A percentile compares a stretch with the other conserved stretches of the same genome.
phyloP scores from a whole-genome alignment of 495 filamentous ascomycete genomes.

The Trypethelium eluteriae region DNA sequence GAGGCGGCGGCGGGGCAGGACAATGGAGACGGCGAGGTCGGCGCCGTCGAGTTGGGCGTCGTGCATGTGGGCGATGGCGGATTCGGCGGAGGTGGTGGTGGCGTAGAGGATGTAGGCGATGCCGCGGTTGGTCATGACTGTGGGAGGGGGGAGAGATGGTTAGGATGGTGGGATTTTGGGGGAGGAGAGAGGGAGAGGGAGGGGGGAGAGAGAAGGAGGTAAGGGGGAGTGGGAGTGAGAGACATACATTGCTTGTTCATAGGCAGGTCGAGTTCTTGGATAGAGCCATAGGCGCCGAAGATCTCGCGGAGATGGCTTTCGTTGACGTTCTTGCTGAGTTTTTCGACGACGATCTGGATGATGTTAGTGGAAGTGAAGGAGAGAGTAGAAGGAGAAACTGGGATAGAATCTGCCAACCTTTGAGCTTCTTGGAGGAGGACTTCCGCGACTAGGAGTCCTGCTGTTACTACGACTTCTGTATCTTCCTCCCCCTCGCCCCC shows the following conservation, averaged over 20 bases:
- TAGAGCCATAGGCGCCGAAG: slow-evolving; percentile 80
- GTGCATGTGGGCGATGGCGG: slow-evolving; percentile 94
- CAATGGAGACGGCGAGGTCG: slow-evolving; percentile 83
- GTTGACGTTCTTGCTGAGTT: slow-evolving; percentile 90
- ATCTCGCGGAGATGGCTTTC: slow-evolving; percentile 84
- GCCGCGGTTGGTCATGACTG: slow-evolving; percentile 84
- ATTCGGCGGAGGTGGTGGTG: slow-evolving; percentile 69
- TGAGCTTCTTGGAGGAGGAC: slow-evolving; percentile 10
- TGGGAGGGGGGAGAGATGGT: slow-evolving; percentile 9
- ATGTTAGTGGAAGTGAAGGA: slow-evolving; percentile 10
- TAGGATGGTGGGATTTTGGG: slow-evolving; percentile 7
- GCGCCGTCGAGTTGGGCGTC: slow-evolving; percentile 91
- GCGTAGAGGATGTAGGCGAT: slow-evolving; percentile 89
- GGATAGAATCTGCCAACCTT: background rate
- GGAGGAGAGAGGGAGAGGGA: background rate
- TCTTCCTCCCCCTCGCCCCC: background rate
- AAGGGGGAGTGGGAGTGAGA: background rate
- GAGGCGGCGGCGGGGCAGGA: slow-evolving; percentile 65
- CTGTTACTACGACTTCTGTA: slow-evolving; percentile 13
- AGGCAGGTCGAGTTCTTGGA: slow-evolving; percentile 79
- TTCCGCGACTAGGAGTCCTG: slow-evolving; percentile 12
- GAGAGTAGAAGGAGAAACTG: background rate
- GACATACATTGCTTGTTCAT: slow-evolving; percentile 75
- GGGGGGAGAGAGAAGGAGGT: background rate
- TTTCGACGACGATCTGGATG: slow-evolving; percentile 83